A percentile compares a stretch with the other conserved stretches of the same genome.
These are phyloP conservation scores for Camellia lanceoleosa DNA, from an alignment of 148 eudicot species.

Conservation along the genomic window DNA sequence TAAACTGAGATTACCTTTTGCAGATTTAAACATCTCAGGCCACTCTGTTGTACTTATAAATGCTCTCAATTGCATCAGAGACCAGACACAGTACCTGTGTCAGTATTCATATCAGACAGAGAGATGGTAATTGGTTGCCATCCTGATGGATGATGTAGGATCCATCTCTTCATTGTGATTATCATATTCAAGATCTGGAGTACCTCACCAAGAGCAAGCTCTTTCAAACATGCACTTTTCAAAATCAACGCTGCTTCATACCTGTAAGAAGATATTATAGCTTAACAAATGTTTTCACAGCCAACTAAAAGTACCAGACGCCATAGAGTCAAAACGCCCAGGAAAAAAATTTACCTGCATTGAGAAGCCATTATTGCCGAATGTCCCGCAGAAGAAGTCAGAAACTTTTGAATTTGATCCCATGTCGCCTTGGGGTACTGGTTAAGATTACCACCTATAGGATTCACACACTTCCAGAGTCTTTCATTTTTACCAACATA, in stretches of 20 bases:
- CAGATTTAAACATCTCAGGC: slow-evolving; percentile 12
- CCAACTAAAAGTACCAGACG: slow-evolving; percentile 7
- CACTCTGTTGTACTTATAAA: slow-evolving; percentile 15
- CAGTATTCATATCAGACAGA: slow-evolving; percentile 24
- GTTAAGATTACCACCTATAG: slow-evolving; percentile 39
- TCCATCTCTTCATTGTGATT: slow-evolving; percentile 48
- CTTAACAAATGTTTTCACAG: slow-evolving; percentile 7
- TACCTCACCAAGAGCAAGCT: slow-evolving; percentile 44
- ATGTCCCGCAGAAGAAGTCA: slow-evolving; percentile 41
- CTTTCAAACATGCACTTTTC: slow-evolving; percentile 46
- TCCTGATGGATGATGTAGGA: slow-evolving; percentile 44
- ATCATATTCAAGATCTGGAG: slow-evolving; percentile 47
- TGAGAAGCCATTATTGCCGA: slow-evolving; percentile 39
- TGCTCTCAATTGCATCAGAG: slow-evolving; percentile 17
- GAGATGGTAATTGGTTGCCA: slow-evolving; percentile 58
- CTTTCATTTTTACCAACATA: slow-evolving; percentile 41
- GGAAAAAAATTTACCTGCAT: slow-evolving; percentile 38
- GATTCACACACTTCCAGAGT: slow-evolving; percentile 53
- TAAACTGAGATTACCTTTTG: slow-evolving; percentile 13
- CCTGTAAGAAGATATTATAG: slow-evolving; percentile 23
- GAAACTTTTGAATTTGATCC: slow-evolving; percentile 45
- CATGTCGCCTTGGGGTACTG: slow-evolving; percentile 44
- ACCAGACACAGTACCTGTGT: slow-evolving; percentile 22
- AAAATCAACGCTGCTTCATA: slow-evolving; percentile 56
- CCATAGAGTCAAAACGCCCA: neutral